Percentiles rank a stretch among this genome's conserved stretches.
Conservation (phyloP, 805 yeast genomes). For the Millerozyma miso region DNA sequence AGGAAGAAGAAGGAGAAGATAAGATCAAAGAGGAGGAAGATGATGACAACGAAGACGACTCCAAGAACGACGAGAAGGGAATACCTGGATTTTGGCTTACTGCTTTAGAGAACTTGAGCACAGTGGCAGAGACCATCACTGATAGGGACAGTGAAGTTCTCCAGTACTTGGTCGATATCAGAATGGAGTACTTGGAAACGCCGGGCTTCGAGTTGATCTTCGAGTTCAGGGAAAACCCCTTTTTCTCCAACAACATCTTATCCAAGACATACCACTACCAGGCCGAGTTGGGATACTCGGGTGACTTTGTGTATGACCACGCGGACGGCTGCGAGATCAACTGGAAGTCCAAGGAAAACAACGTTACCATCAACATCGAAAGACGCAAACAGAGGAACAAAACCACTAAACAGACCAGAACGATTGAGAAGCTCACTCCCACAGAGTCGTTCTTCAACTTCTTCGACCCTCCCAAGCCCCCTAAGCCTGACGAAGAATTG, state of each 20-base stretch:
- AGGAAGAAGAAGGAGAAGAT: conserved; percentile 44
- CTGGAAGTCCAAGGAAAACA: conserved; percentile 77
- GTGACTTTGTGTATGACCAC: conserved; percentile 95
- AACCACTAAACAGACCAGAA: conserved; percentile 92
- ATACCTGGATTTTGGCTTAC: conserved; percentile 97
- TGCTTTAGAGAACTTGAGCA: conserved; percentile 80
- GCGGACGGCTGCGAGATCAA: conserved; percentile 86
- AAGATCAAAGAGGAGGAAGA: conserved; percentile 40
- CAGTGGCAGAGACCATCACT: conserved; percentile 77
- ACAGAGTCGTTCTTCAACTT: conserved; percentile 92
- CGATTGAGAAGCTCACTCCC: conserved; percentile 92
- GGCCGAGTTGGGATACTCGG: conserved; percentile 88
- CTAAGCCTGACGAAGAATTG: conserved; percentile 35
- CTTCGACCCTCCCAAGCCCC: conserved; percentile 87
- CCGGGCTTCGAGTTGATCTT: conserved; percentile 91
- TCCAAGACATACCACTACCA: conserved; percentile 90
- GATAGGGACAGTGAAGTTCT: conserved; percentile 89
- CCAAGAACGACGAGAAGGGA: conserved; percentile 51
- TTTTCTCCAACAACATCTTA: conserved; percentile 66
- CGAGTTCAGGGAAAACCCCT: conserved; percentile 72
- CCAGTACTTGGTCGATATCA: conserved; percentile 61
- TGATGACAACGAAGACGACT: conserved; percentile 41
- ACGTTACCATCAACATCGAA: conserved; percentile 83
- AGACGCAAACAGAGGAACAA: conserved; percentile 97
- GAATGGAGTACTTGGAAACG: conserved; percentile 69